Conservation (phyloP, 2,329 filamentous ascomycete genomes). For the Neurospora sp. region DNA sequence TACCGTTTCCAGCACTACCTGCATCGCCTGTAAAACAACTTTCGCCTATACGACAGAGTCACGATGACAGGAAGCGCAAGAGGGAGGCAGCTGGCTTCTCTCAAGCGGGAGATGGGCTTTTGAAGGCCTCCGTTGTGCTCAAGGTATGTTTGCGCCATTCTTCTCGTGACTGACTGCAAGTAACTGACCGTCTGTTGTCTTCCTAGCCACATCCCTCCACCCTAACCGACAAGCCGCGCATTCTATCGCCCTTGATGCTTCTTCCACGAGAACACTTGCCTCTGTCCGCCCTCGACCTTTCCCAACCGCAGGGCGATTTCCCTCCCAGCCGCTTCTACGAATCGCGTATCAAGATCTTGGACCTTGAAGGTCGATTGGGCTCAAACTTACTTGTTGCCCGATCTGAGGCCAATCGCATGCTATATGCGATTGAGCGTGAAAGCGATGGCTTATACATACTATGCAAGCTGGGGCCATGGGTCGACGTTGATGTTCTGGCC, state of each 20-base stretch:
- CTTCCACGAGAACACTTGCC: constrained; percentile 50
- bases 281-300: constrained; percentile 51
- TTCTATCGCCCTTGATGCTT: constrained; percentile 51
- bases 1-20: constrained; percentile 19
- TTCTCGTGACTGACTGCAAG: background rate
- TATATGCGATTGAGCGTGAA: constrained; percentile 59
- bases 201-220: constrained; percentile 45
- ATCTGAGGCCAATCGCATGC: constrained; percentile 40
- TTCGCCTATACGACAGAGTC: background rate
- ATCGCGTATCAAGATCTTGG: constrained; percentile 51
- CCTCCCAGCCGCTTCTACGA: constrained; percentile 48
- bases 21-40: constrained; percentile 21
- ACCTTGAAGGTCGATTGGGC: constrained; percentile 51
- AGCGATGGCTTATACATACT: constrained; percentile 51
- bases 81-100: constrained; percentile 21
- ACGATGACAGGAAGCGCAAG: constrained; percentile 24
- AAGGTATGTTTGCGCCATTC: constrained; percentile 29
- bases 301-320: constrained; percentile 38
- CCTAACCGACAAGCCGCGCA: constrained; percentile 41
- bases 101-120: constrained; percentile 38
- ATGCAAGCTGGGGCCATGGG: constrained; percentile 59
- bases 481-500: constrained; percentile 46
- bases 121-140: constrained; percentile 41
- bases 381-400: constrained; percentile 52
- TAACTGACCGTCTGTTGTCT: constrained; percentile 12